Evolutionary conservation across 305 asterid genomes (phyloP), one percentile per base, ranked within the genome.

Genomic region (Coffea humblotiana): DNA sequence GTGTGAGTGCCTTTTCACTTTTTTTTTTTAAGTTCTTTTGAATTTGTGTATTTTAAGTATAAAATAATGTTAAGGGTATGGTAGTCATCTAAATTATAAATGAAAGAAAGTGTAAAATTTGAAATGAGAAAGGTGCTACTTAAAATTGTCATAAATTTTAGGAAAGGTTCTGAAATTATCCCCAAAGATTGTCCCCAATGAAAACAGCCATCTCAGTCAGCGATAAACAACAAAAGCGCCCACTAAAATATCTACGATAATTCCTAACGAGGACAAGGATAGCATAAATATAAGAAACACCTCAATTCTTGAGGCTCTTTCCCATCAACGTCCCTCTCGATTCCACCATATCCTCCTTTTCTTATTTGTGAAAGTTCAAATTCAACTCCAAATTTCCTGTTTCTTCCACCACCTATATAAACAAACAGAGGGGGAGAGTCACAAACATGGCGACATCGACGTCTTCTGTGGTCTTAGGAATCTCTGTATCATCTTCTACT

Each of bases 401-500:
- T 47, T 79, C 75, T 35, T 52, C 76, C 52, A 32, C 86, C 88
- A 77, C 77, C 75, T 77, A 63, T 56, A 51, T 27, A 52, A 3
- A 45, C 23, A 23, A 45, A 37, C 40, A 70, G 23, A 45, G 29
- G 65, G 81, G 74, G 88, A 72, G 80, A 77, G 35, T 21, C 4
- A 83, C 76, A 54, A 77, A 18, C 40, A 90, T 91, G 98, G 88
- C 95, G 78, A 67, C 71, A 78, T 83, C 85, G 76, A 29, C 72
- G 72, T 85, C 91, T 74, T 83, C 90, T 47, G 72, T 83, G 86
- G 56, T 70, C 72, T 85, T 87, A 45, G 85, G 92, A 84, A 64
- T 78, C 76, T 81, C 86, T 48, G 65, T 67, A 66, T 81, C 90
- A 60, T 79, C 87, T 27, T 82, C 82, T 37, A 72, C 80, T 71